Evolutionary conservation across 345 rosid genomes (phyloP), one percentile per base, ranked within the genome.

Genomic region (Arabidopsis suecica): DNA sequence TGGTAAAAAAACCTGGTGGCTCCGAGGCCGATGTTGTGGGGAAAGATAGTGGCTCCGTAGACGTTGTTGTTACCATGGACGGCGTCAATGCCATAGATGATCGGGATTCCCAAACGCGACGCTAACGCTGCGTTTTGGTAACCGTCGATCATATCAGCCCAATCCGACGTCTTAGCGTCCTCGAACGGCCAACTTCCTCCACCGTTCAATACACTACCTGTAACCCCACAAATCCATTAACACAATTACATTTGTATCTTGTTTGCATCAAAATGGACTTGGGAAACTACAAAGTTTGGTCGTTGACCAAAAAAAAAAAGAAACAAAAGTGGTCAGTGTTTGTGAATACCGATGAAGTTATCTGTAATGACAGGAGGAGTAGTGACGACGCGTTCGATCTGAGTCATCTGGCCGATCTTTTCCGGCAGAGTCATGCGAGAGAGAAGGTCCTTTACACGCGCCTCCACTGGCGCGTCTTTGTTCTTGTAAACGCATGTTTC

Each of bases 361-460:
- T 83, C 87, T 58, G 68, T 82, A 61, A 93, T 82, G 70, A 58
- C 79, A 66, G 81, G 40, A 40, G 86, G 76, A 73, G 86, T 70
- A 74, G 91, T 83, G 25, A 83, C 83, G 41, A 55, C 3, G 41
- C 97, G 92, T 72, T 91, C 94, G 56, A 89, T 87, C 64, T 91
- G 97, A 45, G 94, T 85, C 96, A 94, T 89, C 78, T 91, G 98
- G 7, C 93, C 93, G 59, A 94, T 64, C 71, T 94, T 94, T 74
- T 91, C 97, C 56, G 53, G 66, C 37, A 90, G 54, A 42, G 85
- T 94, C 98, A 94, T 91, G 49, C 91, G 85, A 37, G 93, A 87
- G 59, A 91, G 87, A 79, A 91, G 91, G 81, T 94, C 96, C 38
- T 77, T 67, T 48, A 91, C 72, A 42, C 97, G 93, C 80, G 79